These are phyloP conservation scores for Leptographium flavum DNA, from an alignment of 2,329 filamentous ascomycete species.

Conservation along the genomic window DNA sequence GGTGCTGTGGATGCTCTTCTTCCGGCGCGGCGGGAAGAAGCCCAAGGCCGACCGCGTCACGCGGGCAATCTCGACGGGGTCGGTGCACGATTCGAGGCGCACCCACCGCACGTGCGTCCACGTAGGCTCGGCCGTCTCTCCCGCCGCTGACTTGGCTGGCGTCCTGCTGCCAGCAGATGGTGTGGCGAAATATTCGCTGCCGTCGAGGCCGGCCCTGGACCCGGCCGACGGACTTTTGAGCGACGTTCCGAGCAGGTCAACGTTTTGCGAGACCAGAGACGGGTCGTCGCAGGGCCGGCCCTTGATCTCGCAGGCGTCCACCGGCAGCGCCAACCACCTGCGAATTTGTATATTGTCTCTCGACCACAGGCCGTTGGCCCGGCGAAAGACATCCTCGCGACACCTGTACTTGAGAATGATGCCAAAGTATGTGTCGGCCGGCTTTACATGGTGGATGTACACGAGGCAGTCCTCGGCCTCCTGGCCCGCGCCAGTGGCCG, in stretches of 20 bases:
- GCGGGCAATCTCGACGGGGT: constrained; percentile 73
- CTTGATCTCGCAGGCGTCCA: constrained; percentile 77
- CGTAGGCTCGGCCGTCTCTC: constrained; percentile 39
- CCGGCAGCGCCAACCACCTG: constrained; percentile 68
- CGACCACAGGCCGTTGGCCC: constrained; percentile 87
- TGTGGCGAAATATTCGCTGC: constrained; percentile 11
- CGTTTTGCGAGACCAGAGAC: constrained; percentile 23
- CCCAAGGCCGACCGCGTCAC: constrained; percentile 69
- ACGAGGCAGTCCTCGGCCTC: constrained; percentile 65
- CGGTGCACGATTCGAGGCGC: constrained; percentile 51
- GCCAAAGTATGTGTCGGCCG: constrained; percentile 77
- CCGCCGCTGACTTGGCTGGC: not conserved
- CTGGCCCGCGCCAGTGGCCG: constrained; percentile 19
- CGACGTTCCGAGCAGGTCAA: constrained; percentile 38
- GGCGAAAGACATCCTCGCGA: constrained; percentile 66
- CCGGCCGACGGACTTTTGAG: constrained; percentile 21
- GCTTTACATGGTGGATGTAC: constrained; percentile 76
- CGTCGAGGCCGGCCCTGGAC: constrained; percentile 9
- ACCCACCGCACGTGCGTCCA: constrained; percentile 92
- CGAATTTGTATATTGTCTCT: constrained; percentile 80
- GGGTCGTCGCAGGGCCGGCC: constrained; percentile 53
- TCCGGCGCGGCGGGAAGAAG: constrained; percentile 80
- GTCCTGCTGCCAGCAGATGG: constrained; percentile 7
- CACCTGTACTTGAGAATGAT: constrained; percentile 85
- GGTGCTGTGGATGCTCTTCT: constrained; percentile 58